Base-by-base conservation (phyloP, 495 filamentous ascomycete species). In the Daldinia vernicosa region DNA sequence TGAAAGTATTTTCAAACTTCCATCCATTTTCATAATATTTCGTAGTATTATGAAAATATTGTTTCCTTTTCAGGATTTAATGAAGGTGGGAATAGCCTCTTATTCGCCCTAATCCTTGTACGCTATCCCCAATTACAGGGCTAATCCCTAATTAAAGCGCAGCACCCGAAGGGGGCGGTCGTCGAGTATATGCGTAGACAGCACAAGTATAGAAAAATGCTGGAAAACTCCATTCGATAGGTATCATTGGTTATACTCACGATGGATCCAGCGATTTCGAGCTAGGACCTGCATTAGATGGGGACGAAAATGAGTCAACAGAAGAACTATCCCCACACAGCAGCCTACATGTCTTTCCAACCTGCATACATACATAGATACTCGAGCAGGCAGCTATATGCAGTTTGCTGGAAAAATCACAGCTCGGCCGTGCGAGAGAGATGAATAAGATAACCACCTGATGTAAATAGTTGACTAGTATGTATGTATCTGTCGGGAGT, bases 211-310 rank as follows among this genome's bases (percentile, higher is more conserved):
- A 62, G 45, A 61, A 71, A 30, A 39, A 12, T 37, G 30, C 24
- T 24, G 50, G 52, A 66, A 43, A 33, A 33, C 32, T 12, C 32
- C 32, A 33, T 33, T 33, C 32, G 32, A 33, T 33, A 11, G 32
- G 32, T 33, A 33, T 33, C 32, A 53, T 53, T 53, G 50, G 50
- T 53, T 30, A 15, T 14, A 30, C 50, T 30, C 27, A 53, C 26
- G 50, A 56, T 19, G 28, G 28, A 56, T 35, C 30, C 53, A 19
- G 30, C 26, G 53, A 56, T 56, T 30, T 57, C 67, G 65, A 60
- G 39, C 63, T 64, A 64, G 69, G 63, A 63, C 69, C 63, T 70
- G 67, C 65, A 69, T 72, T 72, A 72, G 65, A 65, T 66, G 70
- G 47, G 47, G 50, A 69, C 63, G n/a, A 60, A 12, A 56, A 68